Base-by-base conservation (phyloP, 148 eudicot species). In the Fagopyrum esculentum region DNA sequence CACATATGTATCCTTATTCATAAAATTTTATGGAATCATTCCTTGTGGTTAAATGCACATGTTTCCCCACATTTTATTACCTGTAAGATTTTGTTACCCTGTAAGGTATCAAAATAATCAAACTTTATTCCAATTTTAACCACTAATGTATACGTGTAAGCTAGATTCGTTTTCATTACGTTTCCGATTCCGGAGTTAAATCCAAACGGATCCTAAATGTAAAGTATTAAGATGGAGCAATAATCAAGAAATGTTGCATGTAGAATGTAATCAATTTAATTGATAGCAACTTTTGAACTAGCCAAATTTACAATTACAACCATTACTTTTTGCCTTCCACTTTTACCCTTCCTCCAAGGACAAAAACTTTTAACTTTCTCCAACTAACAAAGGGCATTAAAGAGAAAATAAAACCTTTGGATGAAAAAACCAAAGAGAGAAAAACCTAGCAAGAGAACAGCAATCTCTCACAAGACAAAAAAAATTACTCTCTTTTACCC, bases 401-500 rank as follows among this genome's bases (percentile, higher is more conserved):
- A 35, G 47, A 66, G 47, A 66, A 35, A 66, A 40, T 43, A 40
- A 66, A 45, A 35, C 19, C 71, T 13, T 35, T 66, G 19, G 47
- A 15, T 13, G 3, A 0, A 15, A 66, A 40, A 66, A 13, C 17
- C 6, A 66, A 40, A 66, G 71, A 66, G 47, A 66, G 71, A 66
- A 43, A 40, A 66, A 66, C 46, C 71, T 43, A 30, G 69, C 12
- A 63, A 29, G 69, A 63, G 69, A 63, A 63, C 16, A 30, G 15
- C 29, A 63, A 15, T 4, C 44, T 63, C 69, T 63, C 35, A 30
- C 69, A 10, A 3, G 68, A 66, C 29, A 17, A 66, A 43, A 40
- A 66, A 66, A 22, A 7, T 49, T 6, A 66, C 71, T 6, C 47
- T 66, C 71, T 66, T 66, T 49, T 66, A 1, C 35, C 71, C 71